phyloP scores from a whole-genome alignment of 371 early-diverging fungal genomes.

The Syncephalis plumigaleata region DNA sequence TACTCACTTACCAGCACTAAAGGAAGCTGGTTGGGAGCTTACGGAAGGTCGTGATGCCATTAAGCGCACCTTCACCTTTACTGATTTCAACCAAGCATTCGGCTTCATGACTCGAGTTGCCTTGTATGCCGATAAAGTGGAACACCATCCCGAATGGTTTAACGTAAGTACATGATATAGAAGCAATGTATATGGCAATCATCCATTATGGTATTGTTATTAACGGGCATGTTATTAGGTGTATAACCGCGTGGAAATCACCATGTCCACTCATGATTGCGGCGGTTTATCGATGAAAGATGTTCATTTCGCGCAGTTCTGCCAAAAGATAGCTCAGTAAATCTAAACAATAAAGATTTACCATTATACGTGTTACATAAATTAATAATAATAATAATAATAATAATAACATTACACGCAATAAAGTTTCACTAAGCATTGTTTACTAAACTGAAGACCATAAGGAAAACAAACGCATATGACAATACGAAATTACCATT shows the following conservation, averaged over 20 bases:
- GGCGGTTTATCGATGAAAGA: conserved; percentile 65
- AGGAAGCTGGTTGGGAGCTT: conserved; percentile 34
- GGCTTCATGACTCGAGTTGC: conserved; percentile 91
- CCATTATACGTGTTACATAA: no score
- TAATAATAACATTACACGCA: no score
- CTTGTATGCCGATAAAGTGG: conserved; percentile 70
- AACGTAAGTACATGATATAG: no score
- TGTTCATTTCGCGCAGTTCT: conserved; percentile 57
- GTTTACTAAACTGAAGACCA: no score
- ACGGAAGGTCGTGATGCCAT: conserved; percentile 64
- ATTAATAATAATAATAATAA: no score
- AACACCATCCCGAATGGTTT: conserved; percentile 94
- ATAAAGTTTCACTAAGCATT: no score
- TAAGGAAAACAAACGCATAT: no score
- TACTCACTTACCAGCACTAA: conserved; percentile 20
- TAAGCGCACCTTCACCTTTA: conserved; percentile 53
- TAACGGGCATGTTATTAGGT: no score
- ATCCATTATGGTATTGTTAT: no score
- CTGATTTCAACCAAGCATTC: conserved; percentile 75
- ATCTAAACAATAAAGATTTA: no score
- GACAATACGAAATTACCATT: no score
- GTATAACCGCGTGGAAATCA: conserved; percentile 80
- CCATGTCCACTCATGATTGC: conserved; percentile 80
- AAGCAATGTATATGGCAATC: no score
- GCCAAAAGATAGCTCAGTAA: conserved; percentile 23